Conservation (phyloP, 2,329 filamentous ascomycete genomes). For the Diplodia mutila region DNA sequence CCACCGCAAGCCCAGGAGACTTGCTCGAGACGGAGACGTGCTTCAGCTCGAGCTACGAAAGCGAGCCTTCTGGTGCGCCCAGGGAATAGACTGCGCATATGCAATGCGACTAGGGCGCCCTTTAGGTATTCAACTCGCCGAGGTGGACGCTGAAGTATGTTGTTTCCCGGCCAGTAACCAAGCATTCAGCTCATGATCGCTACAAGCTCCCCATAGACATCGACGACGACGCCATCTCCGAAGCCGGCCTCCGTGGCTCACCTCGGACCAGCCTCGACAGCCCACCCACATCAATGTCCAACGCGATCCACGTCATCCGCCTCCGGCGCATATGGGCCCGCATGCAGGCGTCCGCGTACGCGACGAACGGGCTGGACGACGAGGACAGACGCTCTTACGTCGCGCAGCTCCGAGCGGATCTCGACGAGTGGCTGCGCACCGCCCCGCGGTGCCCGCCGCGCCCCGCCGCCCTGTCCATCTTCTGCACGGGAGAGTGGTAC, state of each 20-base stretch:
- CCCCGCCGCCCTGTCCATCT: no score
- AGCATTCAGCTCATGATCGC: no score
- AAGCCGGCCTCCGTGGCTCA: background rate
- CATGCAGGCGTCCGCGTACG: conserved; percentile 23
- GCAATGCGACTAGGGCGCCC: conserved; percentile 40
- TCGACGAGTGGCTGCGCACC: no score
- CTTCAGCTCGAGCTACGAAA: conserved; percentile 37
- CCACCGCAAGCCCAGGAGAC: conserved; percentile 34
- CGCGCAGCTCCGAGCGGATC: no score
- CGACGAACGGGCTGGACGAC: no score
- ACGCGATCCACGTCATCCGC: conserved; percentile 34
- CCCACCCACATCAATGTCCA: conserved; percentile 32
- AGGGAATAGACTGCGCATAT: conserved; percentile 39
- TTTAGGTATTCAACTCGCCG: conserved; percentile 33
- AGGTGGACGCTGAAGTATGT: conserved; percentile 32
- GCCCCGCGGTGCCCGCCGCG: no score
- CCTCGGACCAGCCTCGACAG: conserved; percentile 27
- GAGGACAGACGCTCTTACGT: no score
- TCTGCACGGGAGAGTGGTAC: no score
- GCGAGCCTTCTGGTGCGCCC: conserved; percentile 41
- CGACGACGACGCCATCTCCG: conserved; percentile 25
- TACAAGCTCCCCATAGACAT: conserved; percentile 30
- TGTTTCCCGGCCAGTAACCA: no score
- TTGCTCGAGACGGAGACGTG: conserved; percentile 28
- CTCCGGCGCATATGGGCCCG: conserved; percentile 35